Conservation (phyloP, 306 rosid species). For the Begonia fuchsioides region DNA sequence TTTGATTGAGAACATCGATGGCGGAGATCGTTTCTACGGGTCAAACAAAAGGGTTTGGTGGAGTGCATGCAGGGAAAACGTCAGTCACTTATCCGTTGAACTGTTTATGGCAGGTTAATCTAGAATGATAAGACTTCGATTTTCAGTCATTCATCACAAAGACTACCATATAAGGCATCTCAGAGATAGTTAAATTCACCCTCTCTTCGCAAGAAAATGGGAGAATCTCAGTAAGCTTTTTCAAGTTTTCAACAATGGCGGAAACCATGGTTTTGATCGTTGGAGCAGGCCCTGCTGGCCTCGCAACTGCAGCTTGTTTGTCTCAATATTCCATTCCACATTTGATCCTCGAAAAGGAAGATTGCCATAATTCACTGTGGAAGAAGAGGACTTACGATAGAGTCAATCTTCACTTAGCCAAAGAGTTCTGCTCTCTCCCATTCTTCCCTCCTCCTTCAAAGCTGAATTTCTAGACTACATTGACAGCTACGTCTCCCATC, state of each 20-base stretch:
- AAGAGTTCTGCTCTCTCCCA: conserved; percentile 17
- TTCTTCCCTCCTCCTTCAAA: conserved; percentile 3
- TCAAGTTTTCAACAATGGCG: neutral
- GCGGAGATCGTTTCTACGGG: too few species aligned
- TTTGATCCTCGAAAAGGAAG: conserved; percentile 17
- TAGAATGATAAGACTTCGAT: too few species aligned
- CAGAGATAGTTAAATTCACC: too few species aligned
- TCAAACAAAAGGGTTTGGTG: too few species aligned
- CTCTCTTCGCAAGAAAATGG: too few species aligned
- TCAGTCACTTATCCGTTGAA: too few species aligned
- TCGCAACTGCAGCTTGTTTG: conserved; percentile 16
- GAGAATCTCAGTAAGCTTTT: too few species aligned
- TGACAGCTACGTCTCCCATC: conserved; percentile 7
- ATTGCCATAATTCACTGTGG: conserved; percentile 19
- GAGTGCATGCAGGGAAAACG: too few species aligned
- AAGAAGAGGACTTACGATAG: conserved; percentile 19
- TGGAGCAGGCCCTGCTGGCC: conserved; percentile 24
- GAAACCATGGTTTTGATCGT: conserved; percentile 13
- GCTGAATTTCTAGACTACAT: conserved; percentile 5
- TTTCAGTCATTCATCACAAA: too few species aligned
- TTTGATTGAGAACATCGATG: too few species aligned
- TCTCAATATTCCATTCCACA: conserved; percentile 4
- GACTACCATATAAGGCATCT: too few species aligned
- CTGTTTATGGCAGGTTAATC: too few species aligned
- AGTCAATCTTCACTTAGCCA: conserved; percentile 15